phyloP scores from a whole-genome alignment of 352 stramenopile genomes.

The Phytophthora cryptogea region DNA sequence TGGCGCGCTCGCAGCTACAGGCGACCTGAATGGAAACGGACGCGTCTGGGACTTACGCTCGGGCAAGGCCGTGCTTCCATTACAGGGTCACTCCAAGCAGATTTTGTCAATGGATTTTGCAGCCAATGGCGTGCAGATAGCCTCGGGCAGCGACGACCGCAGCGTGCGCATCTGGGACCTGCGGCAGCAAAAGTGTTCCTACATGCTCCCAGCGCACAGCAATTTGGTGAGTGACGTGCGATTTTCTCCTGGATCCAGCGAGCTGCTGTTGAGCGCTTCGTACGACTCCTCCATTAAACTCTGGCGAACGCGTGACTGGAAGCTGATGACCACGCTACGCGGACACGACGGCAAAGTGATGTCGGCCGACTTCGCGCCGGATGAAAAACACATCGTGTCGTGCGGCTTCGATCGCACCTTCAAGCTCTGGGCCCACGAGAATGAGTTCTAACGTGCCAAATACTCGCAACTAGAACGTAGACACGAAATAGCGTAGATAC shows the following conservation, averaged over 20 bases:
- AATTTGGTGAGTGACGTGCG: conserved; percentile 94
- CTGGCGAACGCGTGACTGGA: conserved; percentile 95
- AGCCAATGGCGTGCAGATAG: conserved; percentile 93
- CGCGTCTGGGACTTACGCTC: conserved; percentile 97
- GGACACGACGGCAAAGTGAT: conserved; percentile 97
- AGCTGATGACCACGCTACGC: conserved; percentile 84
- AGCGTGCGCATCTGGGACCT: conserved; percentile 97
- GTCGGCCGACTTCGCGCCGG: conserved; percentile 89
- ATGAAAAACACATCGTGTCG: conserved; percentile 90
- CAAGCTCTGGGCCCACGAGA: conserved; percentile 92
- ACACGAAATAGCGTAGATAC: conserved; percentile 9
- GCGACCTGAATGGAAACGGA: conserved; percentile 94
- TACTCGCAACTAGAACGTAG: not conserved
- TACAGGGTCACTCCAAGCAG: conserved; percentile 95
- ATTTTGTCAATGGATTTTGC: conserved; percentile 94
- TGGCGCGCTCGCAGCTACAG: conserved; percentile 92
- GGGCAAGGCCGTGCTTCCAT: conserved; percentile 89
- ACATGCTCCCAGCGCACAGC: conserved; percentile 95
- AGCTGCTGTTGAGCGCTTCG: conserved; percentile 91
- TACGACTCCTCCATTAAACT: conserved; percentile 96
- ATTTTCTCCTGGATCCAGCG: conserved; percentile 77
- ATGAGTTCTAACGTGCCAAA: conserved; percentile 73
- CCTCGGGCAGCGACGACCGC: conserved; percentile 95
- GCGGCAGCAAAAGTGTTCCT: conserved; percentile 87
- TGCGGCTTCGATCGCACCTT: conserved; percentile 92